Base-by-base conservation (phyloP, 139 green algal species). In the Coelastrella sp. region DNA sequence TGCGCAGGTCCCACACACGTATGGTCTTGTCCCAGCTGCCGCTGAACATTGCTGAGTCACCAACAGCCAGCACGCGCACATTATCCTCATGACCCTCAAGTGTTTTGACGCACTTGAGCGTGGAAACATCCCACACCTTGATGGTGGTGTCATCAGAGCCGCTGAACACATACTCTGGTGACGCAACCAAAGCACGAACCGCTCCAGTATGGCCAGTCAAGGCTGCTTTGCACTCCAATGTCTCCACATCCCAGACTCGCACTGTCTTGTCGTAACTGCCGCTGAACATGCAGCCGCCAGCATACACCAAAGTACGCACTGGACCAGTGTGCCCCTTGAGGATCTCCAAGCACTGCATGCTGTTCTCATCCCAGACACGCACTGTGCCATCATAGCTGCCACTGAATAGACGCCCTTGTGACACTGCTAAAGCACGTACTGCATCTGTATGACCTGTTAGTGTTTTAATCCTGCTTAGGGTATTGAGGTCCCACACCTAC, bases 21-120 rank as follows among this genome's bases (percentile, higher is more conserved):
- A 99, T 96, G 62, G 94, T 98, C 89, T 97, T 97, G 87, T 99
- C 96, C 96, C 96, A 99, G 7, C 92, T 96, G 25, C 96, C 96
- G 34, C 83, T 94, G 91, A 96, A 99, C 62, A 99, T 91, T 87
- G 92, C 84, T 9, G 83, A 76, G 21, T 92, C 88, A 17, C 92
- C 93, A 3, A 95, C 92, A 2, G 92, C 93, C 78, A 99, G 91
- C 86, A 98, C 96, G 0, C 96, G 91, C 72, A 99, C 96, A 62
- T 98, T 98, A 90, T 98, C 96, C 51, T 96, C 93, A 87, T 99
- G 96, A 4, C 96, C 96, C 78, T 94, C 83, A 60, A 98, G 90
- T 34, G 91, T 96, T 59, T 91, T 90, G 40, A 98, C 59, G 91
- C 96, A 98, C 68, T 92, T 89, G n/a, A 98, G 89, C 17, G 89